These are phyloP conservation scores for Neurospora tetraspora DNA, from an alignment of 495 filamentous ascomycete genomes.

Conservation along the genomic window DNA sequence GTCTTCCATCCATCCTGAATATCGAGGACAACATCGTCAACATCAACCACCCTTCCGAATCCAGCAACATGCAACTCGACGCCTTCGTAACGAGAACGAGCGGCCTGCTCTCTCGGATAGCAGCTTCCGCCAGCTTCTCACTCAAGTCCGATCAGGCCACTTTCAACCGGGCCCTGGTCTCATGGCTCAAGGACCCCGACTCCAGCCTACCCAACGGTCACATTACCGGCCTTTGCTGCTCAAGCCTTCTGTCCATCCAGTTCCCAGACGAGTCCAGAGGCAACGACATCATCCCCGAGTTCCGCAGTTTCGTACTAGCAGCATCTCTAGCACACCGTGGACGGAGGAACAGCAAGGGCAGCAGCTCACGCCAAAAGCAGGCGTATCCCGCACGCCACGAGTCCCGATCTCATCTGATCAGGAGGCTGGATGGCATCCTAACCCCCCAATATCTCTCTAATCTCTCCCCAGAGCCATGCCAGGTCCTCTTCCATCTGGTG, in stretches of 20 bases:
- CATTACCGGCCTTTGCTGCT: constrained; percentile 23
- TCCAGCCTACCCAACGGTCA: constrained; percentile 18
- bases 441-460: constrained; percentile 19
- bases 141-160: constrained; percentile 2
- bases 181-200: constrained; percentile 19
- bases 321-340: constrained; percentile 16
- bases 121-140: constrained; percentile 14
- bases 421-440: constrained; percentile 18
- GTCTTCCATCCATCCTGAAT: not conserved
- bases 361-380: constrained; percentile 2
- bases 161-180: constrained; percentile 17
- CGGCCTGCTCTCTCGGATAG: constrained; percentile 19
- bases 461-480: constrained; percentile 9
- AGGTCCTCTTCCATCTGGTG: constrained; percentile 23
- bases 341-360: constrained; percentile 6
- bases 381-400: constrained; percentile 11
- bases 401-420: constrained; percentile 17
- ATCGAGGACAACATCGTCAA: not conserved
- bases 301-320: constrained; percentile 19
- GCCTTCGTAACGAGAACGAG: constrained; percentile 14
- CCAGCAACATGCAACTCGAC: constrained; percentile 16
- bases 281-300: constrained; percentile 15
- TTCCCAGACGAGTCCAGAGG: constrained; percentile 11
- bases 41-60: not conserved
- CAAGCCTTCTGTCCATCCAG: constrained; percentile 16